Base-by-base conservation (phyloP, 2,329 filamentous ascomycete species). In the Dothistroma septosporum region DNA sequence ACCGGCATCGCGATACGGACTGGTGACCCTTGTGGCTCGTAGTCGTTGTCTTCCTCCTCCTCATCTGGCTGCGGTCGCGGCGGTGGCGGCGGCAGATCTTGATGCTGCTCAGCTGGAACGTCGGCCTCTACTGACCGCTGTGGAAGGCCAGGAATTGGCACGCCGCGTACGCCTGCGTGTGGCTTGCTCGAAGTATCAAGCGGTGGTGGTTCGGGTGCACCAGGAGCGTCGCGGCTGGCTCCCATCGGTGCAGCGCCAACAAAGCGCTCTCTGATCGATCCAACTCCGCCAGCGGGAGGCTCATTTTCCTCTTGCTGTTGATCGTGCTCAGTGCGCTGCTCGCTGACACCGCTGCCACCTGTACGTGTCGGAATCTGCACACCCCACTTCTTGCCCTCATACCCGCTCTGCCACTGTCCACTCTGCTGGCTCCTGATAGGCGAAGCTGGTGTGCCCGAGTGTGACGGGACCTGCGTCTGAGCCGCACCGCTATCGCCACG, bases 401-500 rank as follows among this genome's bases (percentile, higher is more conserved):
- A 97, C 19, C 91, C 89, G 75, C 92, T 96, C 82, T 93, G 92
- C 92, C 92, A 97, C 62, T 91, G 87, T 63, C 89, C 91, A 70
- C 89, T 95, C 72, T 83, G 81, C 74, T 96, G 91, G 55, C 82
- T 80, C 55, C 80, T 74, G 33, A 91, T 78, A 0, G 86, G 83
- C 46, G 85, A 77, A 2, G 76, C 65, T 24, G 68, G 69, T 19
- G 60, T 55, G 19, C 69, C 64, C 44, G 57, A 60, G 9, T 53
- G 59, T 52, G 75, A 72, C 48, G 83, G 72, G 21, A 79, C 74
- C 55, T 80, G 75, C 31, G 79, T 77, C 54, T 82, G 78, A 55
- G 74, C 78, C 46, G 79, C 79, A 50, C 84, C 87, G 55, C 76
- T 80, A 24, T 75, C 67, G 22, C 83, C 86, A 60, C 87, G 83